Percentiles rank a stretch among this genome's conserved stretches.
phyloP scores from a whole-genome alignment of 345 rosid genomes.

The Alliaria petiolata region DNA sequence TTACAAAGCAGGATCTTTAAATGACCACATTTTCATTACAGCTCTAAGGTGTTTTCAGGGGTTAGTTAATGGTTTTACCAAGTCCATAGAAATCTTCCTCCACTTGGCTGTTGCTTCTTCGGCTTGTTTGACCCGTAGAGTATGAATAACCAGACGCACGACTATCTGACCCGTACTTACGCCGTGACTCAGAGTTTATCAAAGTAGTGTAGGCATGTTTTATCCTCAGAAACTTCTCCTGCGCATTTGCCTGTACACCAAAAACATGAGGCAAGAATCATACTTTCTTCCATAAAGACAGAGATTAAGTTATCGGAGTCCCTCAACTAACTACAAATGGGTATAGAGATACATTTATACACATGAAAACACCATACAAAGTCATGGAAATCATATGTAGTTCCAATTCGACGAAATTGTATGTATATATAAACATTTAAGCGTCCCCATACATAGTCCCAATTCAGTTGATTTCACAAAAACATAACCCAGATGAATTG shows the following conservation, averaged over 20 bases:
- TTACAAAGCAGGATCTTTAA: not conserved
- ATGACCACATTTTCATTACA: too few species aligned
- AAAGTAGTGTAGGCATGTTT: conserved; percentile 52
- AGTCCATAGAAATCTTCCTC: conserved; percentile 91
- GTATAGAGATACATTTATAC: not conserved
- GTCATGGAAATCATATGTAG: too few species aligned
- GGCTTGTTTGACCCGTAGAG: conserved; percentile 43
- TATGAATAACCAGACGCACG: conserved; percentile 57
- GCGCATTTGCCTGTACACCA: conserved; percentile 67
- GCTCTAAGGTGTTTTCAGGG: not conserved
- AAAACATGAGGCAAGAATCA: too few species aligned
- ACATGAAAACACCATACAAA: not conserved
- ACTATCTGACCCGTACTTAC: conserved; percentile 48
- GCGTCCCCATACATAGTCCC: conserved; percentile 41
- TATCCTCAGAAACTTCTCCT: conserved; percentile 50
- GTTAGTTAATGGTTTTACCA: conserved; percentile 47
- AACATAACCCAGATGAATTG: not conserved
- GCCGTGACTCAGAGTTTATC: conserved; percentile 65
- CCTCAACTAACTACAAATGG: not conserved
- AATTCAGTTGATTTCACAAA: not conserved
- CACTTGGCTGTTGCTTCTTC: conserved; percentile 30
- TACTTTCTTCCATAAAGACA: too few species aligned
- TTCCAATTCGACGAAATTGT: too few species aligned
- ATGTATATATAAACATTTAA: too few species aligned
- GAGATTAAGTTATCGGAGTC: too few species aligned